Percentiles rank a stretch among this genome's conserved stretches.
Conservation (phyloP, 2,329 filamentous ascomycete species). For the Ophiocordyceps sinensis region DNA sequence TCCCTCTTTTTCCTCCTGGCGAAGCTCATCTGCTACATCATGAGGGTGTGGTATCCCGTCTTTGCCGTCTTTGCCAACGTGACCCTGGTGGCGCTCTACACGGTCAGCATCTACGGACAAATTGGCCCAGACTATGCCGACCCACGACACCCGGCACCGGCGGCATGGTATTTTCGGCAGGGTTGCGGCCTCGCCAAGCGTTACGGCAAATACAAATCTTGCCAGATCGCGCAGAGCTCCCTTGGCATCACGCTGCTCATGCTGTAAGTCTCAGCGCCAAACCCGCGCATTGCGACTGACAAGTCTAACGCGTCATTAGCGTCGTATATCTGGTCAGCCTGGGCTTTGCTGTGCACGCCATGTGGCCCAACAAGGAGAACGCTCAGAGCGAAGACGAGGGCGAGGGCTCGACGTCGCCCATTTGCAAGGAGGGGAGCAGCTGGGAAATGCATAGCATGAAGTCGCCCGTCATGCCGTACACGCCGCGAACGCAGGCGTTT, state of each 20-base stretch:
- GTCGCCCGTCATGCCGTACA: constrained; percentile 34
- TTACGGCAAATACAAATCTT: constrained; percentile 40
- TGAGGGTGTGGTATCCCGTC: constrained; percentile 57
- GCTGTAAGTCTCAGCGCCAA: constrained; percentile 38
- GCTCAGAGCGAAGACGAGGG: constrained; percentile 29
- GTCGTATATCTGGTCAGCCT: constrained; percentile 45
- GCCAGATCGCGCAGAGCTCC: constrained; percentile 51
- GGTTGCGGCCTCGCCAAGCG: constrained; percentile 48
- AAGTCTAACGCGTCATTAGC: constrained; percentile 19
- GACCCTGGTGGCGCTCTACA: constrained; percentile 45
- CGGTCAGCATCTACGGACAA: constrained; percentile 54
- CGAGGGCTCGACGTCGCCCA: constrained; percentile 20
- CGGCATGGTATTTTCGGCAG: constrained; percentile 63
- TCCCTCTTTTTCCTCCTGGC: constrained; percentile 61
- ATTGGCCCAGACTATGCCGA: constrained; percentile 61
- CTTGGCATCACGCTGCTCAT: constrained; percentile 52
- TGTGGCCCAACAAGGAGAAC: constrained; percentile 41
- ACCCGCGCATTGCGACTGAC: too few relatives aligned
- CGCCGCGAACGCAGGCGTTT: constrained; percentile 54
- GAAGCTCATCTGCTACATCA: constrained; percentile 55
- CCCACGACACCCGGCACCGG: constrained; percentile 40
- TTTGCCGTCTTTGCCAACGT: constrained; percentile 44
- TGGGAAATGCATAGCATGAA: constrained; percentile 45
- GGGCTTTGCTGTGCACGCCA: constrained; percentile 41
- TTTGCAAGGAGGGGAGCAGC: constrained; percentile 26